Evolutionary conservation across 495 filamentous ascomycete genomes (phyloP).

Genomic region (Tuber calosporum): DNA sequence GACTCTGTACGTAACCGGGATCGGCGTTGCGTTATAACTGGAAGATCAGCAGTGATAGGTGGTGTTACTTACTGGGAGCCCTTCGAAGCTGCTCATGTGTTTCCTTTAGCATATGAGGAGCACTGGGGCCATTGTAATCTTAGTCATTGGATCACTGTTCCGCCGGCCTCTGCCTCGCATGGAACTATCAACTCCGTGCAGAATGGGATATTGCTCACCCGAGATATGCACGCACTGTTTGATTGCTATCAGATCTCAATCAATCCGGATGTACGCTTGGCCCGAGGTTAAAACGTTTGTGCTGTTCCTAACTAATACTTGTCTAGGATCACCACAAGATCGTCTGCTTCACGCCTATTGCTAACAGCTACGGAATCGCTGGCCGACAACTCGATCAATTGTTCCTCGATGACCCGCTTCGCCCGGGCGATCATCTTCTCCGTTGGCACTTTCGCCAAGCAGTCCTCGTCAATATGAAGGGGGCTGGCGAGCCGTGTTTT

Average conservation of each 20-base stretch:
- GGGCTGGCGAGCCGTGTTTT: slow-evolving; percentile 14
- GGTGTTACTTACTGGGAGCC: slow-evolving; percentile 18
- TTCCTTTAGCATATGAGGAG: slow-evolving; percentile 41
- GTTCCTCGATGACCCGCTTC: slow-evolving; percentile 42
- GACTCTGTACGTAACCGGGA: slow-evolving; percentile 40
- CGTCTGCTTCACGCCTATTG: slow-evolving; percentile 39
- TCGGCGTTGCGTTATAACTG: slow-evolving; percentile 43
- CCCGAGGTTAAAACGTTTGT: neutral
- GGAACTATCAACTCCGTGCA: slow-evolving; percentile 43
- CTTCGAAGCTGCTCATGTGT: slow-evolving; percentile 44
- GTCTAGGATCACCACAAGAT: slow-evolving; percentile 40
- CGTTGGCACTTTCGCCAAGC: slow-evolving; percentile 21
- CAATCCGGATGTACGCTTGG: slow-evolving; percentile 12
- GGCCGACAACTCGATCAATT: slow-evolving; percentile 43
- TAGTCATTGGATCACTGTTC: slow-evolving; percentile 41
- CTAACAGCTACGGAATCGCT: slow-evolving; percentile 31
- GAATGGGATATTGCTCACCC: slow-evolving; percentile 43
- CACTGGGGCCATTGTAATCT: slow-evolving; percentile 39
- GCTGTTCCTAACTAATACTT: slow-evolving; percentile 7
- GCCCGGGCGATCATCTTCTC: slow-evolving; percentile 39
- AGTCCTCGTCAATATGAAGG: slow-evolving; percentile 21
- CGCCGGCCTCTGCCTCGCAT: slow-evolving; percentile 8
- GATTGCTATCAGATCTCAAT: slow-evolving; percentile 39
- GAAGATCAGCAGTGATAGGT: slow-evolving; percentile 24
- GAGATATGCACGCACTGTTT: slow-evolving; percentile 41